phyloP scores from a whole-genome alignment of 2,329 filamentous ascomycete genomes.

The Cladobotryum protrusum region DNA sequence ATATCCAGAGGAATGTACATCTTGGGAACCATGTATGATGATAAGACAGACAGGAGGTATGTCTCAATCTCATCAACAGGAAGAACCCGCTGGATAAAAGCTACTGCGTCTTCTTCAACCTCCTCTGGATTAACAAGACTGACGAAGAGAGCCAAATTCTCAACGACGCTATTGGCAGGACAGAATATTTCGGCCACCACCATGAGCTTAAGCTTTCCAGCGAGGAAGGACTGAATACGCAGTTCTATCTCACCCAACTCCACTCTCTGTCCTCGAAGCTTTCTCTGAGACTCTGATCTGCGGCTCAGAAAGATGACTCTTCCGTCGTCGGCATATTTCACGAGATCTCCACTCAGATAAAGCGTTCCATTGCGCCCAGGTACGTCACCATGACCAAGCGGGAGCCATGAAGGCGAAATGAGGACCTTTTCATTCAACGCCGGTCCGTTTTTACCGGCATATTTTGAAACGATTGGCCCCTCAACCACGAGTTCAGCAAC shows the following conservation, averaged over 20 bases:
- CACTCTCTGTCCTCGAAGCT: constrained; percentile 38
- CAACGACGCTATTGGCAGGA: background rate
- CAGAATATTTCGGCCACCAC: constrained; percentile 10
- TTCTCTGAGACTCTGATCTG: constrained; percentile 2
- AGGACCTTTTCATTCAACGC: background rate
- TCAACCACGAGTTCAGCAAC: constrained; percentile 4
- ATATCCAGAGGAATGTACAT: constrained; percentile 1
- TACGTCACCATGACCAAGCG: background rate
- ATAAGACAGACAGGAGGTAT: background rate
- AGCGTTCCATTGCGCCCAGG: background rate
- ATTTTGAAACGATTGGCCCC: constrained; percentile 2
- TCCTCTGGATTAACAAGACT: background rate
- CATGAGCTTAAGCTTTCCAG: background rate
- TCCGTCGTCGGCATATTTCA: constrained; percentile 2
- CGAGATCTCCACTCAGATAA: constrained; percentile 8
- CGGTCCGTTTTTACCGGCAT: background rate
- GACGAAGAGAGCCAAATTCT: constrained; percentile 5
- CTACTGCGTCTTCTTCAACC: background rate
- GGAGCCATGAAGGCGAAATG: background rate
- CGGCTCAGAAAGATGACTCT: background rate
- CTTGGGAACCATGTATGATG: constrained; percentile 4
- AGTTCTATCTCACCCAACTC: constrained; percentile 29
- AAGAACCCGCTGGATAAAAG: background rate
- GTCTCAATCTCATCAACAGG: background rate
- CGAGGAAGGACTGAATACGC: background rate